These are phyloP conservation scores for Graphilbum sp. DNA, from an alignment of 2,329 filamentous ascomycete species.

Conservation along the genomic window DNA sequence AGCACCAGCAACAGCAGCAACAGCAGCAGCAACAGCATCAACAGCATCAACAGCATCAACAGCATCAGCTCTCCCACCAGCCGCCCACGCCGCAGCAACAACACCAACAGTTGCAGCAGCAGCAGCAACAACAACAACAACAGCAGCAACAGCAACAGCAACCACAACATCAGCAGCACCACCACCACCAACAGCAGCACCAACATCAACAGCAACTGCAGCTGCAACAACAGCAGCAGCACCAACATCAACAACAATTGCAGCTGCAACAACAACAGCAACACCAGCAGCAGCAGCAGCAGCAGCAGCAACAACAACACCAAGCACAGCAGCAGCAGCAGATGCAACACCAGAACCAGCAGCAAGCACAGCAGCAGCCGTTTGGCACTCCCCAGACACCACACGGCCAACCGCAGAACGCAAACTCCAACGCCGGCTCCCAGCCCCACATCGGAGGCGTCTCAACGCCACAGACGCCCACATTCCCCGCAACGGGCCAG, in stretches of 20 bases:
- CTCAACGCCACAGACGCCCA: constrained; percentile 40
- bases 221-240: constrained; percentile 9
- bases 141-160: constrained; percentile 15
- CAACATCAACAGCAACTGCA: constrained; percentile 17
- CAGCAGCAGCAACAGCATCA: constrained; percentile 11
- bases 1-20: constrained; percentile 21
- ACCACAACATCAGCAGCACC: constrained; percentile 10
- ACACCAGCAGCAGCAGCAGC: constrained; percentile 18
- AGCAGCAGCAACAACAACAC: not conserved
- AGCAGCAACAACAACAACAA: constrained; percentile 18
- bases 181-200: constrained; percentile 15
- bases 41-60: constrained; percentile 11
- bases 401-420: constrained; percentile 2
- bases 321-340: constrained; percentile 19
- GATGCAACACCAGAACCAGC: constrained; percentile 1
- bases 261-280: constrained; percentile 6
- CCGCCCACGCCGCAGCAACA: no score
- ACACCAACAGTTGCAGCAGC: constrained; percentile 13
- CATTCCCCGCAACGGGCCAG: constrained; percentile 23
- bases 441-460: not conserved
- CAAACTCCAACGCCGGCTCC: constrained; percentile 10
- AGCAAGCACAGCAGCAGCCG: no score
- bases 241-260: constrained; percentile 18
- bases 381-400: no score
- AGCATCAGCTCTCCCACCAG: no score